Evolutionary conservation across 2,329 filamentous ascomycete species (phyloP), one percentile per base, ranked within the genome.

Genomic region (Clarireedia homoeocarpa): DNA sequence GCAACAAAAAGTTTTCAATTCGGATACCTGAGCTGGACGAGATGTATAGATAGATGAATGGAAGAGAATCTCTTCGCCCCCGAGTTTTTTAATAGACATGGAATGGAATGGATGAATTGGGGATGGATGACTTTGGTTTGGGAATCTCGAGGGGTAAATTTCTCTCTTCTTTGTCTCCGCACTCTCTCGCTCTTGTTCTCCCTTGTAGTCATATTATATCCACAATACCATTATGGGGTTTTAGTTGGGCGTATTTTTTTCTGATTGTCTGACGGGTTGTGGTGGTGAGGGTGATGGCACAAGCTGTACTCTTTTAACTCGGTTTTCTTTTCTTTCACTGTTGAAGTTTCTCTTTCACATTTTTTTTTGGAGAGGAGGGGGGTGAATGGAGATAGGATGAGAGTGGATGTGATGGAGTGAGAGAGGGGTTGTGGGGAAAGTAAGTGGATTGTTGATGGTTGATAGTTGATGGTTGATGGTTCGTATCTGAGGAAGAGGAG

Each of bases 171-270:
- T 30, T 30, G 27, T 30, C 27, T 30, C 27, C 27, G 27, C 27
- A 30, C 27, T 30, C 7, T 30, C 27, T 30, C 7, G 27, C 27
- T 30, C 27, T 7, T 10, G 27, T 10, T 30, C 7, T 9, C 27
- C 51, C 56, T 57, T 64, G 62, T 64, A 65, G 58, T 62, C 61
- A 64, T 63, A 62, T 53, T 55, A 55, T 60, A 60, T 58, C 27
- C 58, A 58, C 53, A 63, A 62, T 62, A 63, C 60, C 61, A 63
- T 56, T 56, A 61, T 62, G 58, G 62, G 59, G 63, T 63, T 61
- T 61, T 48, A 34, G 27, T 20, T 38, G 26, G 42, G 42, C 40
- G 42, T 53, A 48, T 47, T 51, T 53, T 53, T 30, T 38, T 48
- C 39, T 48, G 15, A n/a, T 40, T n/a, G 14, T 40, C 14, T 40